Base-by-base conservation (phyloP, 202 grass and related monocot species). In the Setaria italica region DNA sequence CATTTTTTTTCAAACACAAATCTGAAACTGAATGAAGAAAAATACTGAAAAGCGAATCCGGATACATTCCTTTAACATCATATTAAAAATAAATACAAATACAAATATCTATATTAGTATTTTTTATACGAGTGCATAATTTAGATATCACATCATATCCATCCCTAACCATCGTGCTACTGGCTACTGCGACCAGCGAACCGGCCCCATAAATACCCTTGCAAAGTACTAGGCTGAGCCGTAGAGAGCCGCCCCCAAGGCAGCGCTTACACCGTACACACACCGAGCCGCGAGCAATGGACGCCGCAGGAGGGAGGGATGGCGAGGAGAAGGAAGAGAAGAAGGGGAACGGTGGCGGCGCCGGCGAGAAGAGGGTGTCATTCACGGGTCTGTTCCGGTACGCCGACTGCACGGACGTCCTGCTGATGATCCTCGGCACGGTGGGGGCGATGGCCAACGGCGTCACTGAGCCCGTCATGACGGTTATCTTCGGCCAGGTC, bases 401-500 rank as follows among this genome's bases (percentile, higher is more conserved):
- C 46, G 82, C 95, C 77, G 92, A 97, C 63, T 30, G 55, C 76
- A 68, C 70, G 45, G 95, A 97, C 60, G 39, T 81, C 67, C 8
- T 80, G 71, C 83, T 97, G 41, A 93, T 97, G 89, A 19, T 85
- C 14, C 85, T 92, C 43, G 95, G 95, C 74, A 84, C 87, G 66
- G 33, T 59, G 15, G 87, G 87, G 57, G 83, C 95, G 56, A 6
- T 95, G 48, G 89, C 72, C 62, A 91, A 95, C 84, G 95, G 95
- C 51, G 53, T 95, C 46, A 85, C 95, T 58, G 89, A 93, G 86
- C 95, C 95, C 66, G 70, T 91, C 71, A 93, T 94, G 93, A 88
- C 95, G 1, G 56, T 95, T 76, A 86, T 97, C 81, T 97, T 97
- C 51, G 92, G 95, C 82, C 79, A 97, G 74, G 57, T 88, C 48